These are phyloP conservation scores for Carallia brachiata DNA, from an alignment of 345 rosid species.

Conservation along the genomic window DNA sequence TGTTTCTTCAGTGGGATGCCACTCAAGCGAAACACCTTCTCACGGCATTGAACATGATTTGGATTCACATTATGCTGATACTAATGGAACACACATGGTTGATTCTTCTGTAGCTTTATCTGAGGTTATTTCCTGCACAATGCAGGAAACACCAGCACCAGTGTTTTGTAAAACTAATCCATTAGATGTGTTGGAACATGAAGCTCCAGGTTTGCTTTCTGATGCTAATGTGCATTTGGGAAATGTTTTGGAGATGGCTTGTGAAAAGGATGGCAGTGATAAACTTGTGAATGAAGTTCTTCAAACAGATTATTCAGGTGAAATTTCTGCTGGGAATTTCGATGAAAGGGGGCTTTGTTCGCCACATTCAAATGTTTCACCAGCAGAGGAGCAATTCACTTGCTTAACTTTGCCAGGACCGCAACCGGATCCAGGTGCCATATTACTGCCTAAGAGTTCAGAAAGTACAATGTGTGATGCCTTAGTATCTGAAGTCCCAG, in stretches of 20 bases:
- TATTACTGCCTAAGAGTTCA: constrained; percentile 16
- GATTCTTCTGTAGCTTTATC: constrained; percentile 27
- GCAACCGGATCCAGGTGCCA: constrained; percentile 27
- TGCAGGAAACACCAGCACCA: constrained; percentile 17
- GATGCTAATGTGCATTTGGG: constrained; percentile 32
- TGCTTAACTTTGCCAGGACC: constrained; percentile 27
- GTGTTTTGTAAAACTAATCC: constrained; percentile 23
- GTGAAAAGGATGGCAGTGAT: constrained; percentile 32
- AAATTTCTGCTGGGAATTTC: constrained; percentile 12
- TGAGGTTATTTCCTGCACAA: constrained; percentile 21
- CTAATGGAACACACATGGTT: constrained; percentile 23
- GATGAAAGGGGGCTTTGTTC: constrained; percentile 23
- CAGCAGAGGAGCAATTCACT: constrained; percentile 24
- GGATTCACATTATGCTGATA: constrained; percentile 17
- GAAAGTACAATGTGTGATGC: constrained; percentile 25
- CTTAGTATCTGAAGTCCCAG: constrained; percentile 10
- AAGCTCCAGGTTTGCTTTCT: constrained; percentile 24
- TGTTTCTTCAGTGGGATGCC: constrained; percentile 22
- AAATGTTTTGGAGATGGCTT: constrained; percentile 25
- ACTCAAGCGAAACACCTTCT: constrained; percentile 29
- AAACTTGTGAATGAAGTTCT: constrained; percentile 22
- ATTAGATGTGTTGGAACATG: constrained; percentile 31
- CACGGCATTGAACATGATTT: constrained; percentile 23
- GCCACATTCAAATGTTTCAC: constrained; percentile 25
- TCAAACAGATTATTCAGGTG: constrained; percentile 33